Evolutionary conservation across 2,329 filamentous ascomycete species (phyloP).

Genomic region (Talaromyces sp.): DNA sequence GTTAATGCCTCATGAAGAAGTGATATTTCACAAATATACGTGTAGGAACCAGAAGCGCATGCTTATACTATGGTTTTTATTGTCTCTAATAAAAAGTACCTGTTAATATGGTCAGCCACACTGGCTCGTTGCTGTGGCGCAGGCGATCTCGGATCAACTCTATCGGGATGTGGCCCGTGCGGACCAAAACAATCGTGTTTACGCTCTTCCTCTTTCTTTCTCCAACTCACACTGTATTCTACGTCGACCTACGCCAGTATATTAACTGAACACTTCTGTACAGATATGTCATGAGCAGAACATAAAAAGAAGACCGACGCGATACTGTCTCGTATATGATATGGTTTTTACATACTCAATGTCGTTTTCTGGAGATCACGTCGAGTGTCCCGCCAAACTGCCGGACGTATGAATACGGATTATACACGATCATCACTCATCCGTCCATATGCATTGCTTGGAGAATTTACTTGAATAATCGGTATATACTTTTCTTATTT

Average conservation of each 20-base stretch:
- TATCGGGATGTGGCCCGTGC: neutral
- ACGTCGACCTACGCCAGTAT: neutral
- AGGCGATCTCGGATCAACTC: neutral
- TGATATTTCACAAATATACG: neutral
- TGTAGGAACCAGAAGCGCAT: no score
- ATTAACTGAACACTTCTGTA: neutral
- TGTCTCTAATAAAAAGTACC: no score
- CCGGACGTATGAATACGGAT: neutral
- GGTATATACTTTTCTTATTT: neutral
- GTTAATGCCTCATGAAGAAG: neutral
- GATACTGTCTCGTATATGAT: neutral
- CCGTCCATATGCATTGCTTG: neutral
- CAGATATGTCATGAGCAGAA: neutral
- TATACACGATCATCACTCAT: neutral
- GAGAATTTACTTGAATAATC: neutral
- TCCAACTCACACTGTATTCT: neutral
- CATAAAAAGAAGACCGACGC: neutral
- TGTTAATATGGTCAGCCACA: neutral
- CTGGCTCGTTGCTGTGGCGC: neutral
- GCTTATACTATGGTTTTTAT: no score
- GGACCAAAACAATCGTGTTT: neutral
- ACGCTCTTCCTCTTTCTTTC: neutral
- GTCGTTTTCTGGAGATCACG: no score
- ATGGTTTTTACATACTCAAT: neutral
- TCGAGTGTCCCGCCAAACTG: neutral